Evolutionary conservation across 139 green algal species (phyloP).

Genomic region (Chlorella ohadii): DNA sequence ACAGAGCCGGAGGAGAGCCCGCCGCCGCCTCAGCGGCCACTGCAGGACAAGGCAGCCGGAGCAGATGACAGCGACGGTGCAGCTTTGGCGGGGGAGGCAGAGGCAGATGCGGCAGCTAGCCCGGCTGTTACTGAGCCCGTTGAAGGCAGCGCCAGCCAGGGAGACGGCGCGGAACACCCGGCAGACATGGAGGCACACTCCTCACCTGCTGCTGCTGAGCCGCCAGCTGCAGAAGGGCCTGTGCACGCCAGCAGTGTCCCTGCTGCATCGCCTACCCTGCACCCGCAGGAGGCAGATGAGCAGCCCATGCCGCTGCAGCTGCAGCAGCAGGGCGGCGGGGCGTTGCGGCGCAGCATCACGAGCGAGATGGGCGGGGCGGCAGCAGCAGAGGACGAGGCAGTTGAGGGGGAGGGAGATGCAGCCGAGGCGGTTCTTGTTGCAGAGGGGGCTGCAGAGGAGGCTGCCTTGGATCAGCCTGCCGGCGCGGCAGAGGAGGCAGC

Average conservation of each 20-base stretch:
- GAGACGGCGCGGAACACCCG: neutral
- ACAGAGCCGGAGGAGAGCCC: constrained; percentile 4
- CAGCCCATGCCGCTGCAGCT: neutral
- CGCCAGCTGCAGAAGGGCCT: too few species aligned
- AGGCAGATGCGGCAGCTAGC: neutral
- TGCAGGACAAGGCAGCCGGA: neutral
- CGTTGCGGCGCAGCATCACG: neutral
- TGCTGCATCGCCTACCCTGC: too few species aligned
- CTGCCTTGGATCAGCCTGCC: neutral
- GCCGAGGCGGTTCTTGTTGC: neutral
- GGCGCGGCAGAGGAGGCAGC: neutral
- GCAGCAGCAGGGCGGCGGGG: neutral
- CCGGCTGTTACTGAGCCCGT: too few species aligned
- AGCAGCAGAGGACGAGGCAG: neutral
- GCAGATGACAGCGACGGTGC: neutral
- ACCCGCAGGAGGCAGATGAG: neutral
- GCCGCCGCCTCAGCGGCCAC: neutral
- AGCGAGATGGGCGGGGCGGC: neutral
- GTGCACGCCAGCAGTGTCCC: too few species aligned
- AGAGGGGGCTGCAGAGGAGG: neutral
- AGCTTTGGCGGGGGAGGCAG: neutral
- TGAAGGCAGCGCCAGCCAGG: neutral
- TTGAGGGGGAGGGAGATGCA: neutral
- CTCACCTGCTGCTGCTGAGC: too few species aligned
- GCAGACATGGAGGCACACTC: too few species aligned